Evolutionary conservation across 768 basidiomycete species (phyloP), one percentile per base, ranked within the genome.

Genomic region (Phanerochaete sordida): DNA sequence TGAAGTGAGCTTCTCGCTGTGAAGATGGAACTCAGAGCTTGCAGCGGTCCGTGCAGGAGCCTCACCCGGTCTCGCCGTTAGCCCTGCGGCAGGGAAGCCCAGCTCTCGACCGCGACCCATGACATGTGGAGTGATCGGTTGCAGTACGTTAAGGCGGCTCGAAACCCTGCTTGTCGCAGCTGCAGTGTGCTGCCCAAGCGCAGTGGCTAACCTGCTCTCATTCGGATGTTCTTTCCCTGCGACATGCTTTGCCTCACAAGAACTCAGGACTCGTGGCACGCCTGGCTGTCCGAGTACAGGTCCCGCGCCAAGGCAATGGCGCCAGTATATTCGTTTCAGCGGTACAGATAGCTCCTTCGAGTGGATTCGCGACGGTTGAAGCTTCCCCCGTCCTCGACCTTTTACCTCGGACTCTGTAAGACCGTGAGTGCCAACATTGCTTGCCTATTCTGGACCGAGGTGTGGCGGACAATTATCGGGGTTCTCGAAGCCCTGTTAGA

Each of bases 151-250:
- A 37, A 37, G 7, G 52, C 53, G 53, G 35, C 16, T 35, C 13
- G 33, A 31, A 1, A n/a, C 53, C 37, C n/a, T n/a, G 53, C 53
- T 43, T 24, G 53, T 27, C n/a, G 23, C 35, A 19, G 33, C 23
- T 33, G 23, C 21, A 1, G 3, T 39, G 53, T 13, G 35, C n/a
- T 21, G 53, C 15, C n/a, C 35, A 39, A 43, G 53, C 53, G 24
- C 35, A 54, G 24, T 26, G 39, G 35, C 53, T 39, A 26, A 54
- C 53, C n/a, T 39, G 53, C 24, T 54, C 35, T 15, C 21, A 30
- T 58, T 50, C 47, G 47, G 57, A 48, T 39, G 46, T 58, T 49
- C 47, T 58, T 58, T 58, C 57, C 57, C 53, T 54, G 31, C 35
- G 53, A 54, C 35, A 23, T 33, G 50, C 28, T 33, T 33, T 51